A percentile compares a stretch with the other conserved stretches of the same genome.
Conservation (phyloP, 441 rosid species). For the Gossypium lobatum region DNA sequence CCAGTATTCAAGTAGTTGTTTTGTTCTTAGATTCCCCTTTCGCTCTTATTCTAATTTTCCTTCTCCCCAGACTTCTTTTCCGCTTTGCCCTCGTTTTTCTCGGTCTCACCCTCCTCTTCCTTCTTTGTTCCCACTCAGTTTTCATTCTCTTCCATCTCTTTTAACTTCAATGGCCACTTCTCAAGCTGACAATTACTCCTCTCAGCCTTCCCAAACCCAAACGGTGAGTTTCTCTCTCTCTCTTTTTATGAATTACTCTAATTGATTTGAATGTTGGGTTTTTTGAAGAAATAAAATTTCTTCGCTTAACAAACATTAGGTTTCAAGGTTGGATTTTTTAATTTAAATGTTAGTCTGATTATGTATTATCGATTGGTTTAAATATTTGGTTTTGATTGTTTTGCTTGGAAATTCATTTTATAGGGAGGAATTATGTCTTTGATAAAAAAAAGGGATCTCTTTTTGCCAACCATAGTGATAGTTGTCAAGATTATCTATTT, state of each 20-base stretch:
- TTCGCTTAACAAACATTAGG: background rate
- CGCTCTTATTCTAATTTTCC: constrained; percentile 18
- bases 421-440: background rate
- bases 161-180: constrained; percentile 34
- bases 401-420: background rate
- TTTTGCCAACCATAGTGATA: background rate
- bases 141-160: constrained; percentile 26
- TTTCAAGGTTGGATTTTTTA: background rate
- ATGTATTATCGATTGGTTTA: background rate
- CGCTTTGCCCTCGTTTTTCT: constrained; percentile 20
- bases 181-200: constrained; percentile 22
- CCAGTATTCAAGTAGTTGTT: background rate
- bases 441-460: background rate
- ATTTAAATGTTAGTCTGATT: background rate
- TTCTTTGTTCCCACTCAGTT: constrained; percentile 31
- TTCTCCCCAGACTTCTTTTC: constrained; percentile 24
- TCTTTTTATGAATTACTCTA: background rate
- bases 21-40: constrained; percentile 12
- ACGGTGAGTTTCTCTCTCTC: constrained; percentile 32
- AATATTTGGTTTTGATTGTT: background rate
- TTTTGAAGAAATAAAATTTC: background rate
- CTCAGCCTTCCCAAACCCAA: constrained; percentile 37
- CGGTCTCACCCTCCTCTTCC: constrained; percentile 24
- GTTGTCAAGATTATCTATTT: background rate
- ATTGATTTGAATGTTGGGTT: background rate